These are phyloP conservation scores for Nakazawaea ambrosiae DNA, from an alignment of 805 yeast species.

Conservation along the genomic window DNA sequence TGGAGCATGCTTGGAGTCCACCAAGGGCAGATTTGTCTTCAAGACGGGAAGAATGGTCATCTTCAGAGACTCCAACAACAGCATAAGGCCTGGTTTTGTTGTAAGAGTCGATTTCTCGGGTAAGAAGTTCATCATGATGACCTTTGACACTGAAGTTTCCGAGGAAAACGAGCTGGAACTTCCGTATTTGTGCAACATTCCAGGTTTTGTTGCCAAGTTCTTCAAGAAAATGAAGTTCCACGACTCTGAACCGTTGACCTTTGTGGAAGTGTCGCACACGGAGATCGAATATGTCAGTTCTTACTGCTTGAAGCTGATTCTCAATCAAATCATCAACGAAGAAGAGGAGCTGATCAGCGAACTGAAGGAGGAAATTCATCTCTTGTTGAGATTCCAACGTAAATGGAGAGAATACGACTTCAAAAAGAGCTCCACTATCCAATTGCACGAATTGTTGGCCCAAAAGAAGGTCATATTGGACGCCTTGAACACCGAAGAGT, in stretches of 20 bases:
- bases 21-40: conserved; percentile 41
- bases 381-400: conserved; percentile 29
- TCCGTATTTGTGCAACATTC: conserved; percentile 30
- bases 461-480: conserved; percentile 24
- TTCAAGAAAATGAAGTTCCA: conserved; percentile 20
- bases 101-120: conserved; percentile 32
- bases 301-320: conserved; percentile 26
- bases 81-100: conserved; percentile 45
- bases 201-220: conserved; percentile 27
- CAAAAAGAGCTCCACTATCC: conserved; percentile 25
- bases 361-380: conserved; percentile 27
- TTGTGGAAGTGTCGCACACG: conserved; percentile 31
- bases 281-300: conserved; percentile 37
- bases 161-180: conserved; percentile 21
- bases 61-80: conserved; percentile 36
- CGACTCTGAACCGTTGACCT: conserved; percentile 11
- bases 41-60: conserved; percentile 51
- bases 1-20: conserved; percentile 36
- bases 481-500: background rate
- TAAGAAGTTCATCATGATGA: conserved; percentile 29
- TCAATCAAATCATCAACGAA: conserved; percentile 30
- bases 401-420: conserved; percentile 39
- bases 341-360: conserved; percentile 27
- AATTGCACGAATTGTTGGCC: conserved; percentile 27
- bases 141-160: conserved; percentile 36